These are phyloP conservation scores for Mollisiaceae sp. DNA, from an alignment of 2,329 filamentous ascomycete genomes.

Conservation along the genomic window DNA sequence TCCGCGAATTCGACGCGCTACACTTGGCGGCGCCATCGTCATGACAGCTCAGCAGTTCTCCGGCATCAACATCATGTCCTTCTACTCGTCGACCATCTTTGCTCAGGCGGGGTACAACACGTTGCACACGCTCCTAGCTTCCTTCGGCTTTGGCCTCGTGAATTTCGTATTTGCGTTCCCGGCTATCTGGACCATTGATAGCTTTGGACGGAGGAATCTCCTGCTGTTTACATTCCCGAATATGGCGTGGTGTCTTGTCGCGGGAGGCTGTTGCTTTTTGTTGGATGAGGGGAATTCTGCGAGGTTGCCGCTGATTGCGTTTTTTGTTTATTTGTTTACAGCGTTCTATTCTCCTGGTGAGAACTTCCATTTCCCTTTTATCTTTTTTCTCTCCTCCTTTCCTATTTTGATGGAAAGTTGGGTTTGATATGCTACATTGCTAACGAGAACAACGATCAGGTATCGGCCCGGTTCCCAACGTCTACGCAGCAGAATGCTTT, in stretches of 20 bases:
- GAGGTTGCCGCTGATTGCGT: constrained; percentile 57
- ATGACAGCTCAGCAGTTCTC: constrained; percentile 52
- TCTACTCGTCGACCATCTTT: constrained; percentile 9
- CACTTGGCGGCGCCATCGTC: constrained; percentile 74
- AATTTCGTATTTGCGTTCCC: constrained; percentile 9
- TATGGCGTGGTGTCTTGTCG: constrained; percentile 67
- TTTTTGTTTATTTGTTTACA: constrained; percentile 67
- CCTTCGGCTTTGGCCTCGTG: constrained; percentile 6
- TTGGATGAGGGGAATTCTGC: constrained; percentile 41
- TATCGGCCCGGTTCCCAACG: constrained; percentile 53
- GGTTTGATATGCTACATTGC: too few relatives aligned
- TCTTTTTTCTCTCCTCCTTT: too few relatives aligned
- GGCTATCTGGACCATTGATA: constrained; percentile 11
- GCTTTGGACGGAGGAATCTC: constrained; percentile 49
- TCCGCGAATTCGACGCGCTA: constrained; percentile 71
- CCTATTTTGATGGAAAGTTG: too few relatives aligned
- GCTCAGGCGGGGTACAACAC: constrained; percentile 4
- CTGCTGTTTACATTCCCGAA: constrained; percentile 68
- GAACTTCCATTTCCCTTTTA: not conserved
- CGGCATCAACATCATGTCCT: constrained; percentile 8
- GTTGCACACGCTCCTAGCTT: not conserved
- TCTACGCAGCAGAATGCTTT: constrained; percentile 61
- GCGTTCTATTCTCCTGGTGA: constrained; percentile 66
- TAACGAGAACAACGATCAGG: not conserved
- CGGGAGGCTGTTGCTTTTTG: constrained; percentile 54